These are phyloP conservation scores for Fusarium gaditjirri DNA, from an alignment of 2,329 filamentous ascomycete genomes.

Conservation along the genomic window DNA sequence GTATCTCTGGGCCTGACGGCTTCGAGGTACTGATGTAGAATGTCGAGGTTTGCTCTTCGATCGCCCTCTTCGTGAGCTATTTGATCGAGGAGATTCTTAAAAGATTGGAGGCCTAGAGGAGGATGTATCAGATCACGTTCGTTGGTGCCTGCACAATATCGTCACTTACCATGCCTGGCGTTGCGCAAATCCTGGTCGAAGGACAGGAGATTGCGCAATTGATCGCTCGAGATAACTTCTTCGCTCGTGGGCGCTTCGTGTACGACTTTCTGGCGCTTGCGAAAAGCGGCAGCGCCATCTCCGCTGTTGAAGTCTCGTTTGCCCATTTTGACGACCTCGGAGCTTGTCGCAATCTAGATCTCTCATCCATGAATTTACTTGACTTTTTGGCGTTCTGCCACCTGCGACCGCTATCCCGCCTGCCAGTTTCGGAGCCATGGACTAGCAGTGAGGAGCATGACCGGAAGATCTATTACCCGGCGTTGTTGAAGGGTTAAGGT, in stretches of 20 bases:
- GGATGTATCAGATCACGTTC: neutral
- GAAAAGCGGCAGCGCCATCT: conserved; percentile 55
- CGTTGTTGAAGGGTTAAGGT: neutral
- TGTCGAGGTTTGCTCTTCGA: conserved; percentile 58
- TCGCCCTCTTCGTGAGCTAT: conserved; percentile 63
- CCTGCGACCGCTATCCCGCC: conserved; percentile 46
- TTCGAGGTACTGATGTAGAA: conserved; percentile 77
- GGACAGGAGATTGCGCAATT: conserved; percentile 74
- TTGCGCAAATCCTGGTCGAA: conserved; percentile 77
- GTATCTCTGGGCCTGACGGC: conserved; percentile 60
- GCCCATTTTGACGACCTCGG: conserved; percentile 51
- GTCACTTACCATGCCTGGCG: conserved; percentile 70
- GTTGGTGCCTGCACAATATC: neutral
- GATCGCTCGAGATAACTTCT: conserved; percentile 70
- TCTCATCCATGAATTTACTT: conserved; percentile 36
- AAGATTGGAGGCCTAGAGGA: conserved; percentile 68
- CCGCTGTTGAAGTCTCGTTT: conserved; percentile 56
- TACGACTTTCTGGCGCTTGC: conserved; percentile 66
- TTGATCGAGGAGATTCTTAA: conserved; percentile 77
- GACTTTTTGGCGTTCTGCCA: conserved; percentile 53
- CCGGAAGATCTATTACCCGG: conserved; percentile 29
- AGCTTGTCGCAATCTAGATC: conserved; percentile 35
- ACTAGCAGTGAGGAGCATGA: conserved; percentile 14
- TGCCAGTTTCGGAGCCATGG: conserved; percentile 30
- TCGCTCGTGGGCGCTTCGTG: conserved; percentile 69